Conservation (phyloP, 2,329 filamentous ascomycete species). For the Zymoseptoria pseudotritici region DNA sequence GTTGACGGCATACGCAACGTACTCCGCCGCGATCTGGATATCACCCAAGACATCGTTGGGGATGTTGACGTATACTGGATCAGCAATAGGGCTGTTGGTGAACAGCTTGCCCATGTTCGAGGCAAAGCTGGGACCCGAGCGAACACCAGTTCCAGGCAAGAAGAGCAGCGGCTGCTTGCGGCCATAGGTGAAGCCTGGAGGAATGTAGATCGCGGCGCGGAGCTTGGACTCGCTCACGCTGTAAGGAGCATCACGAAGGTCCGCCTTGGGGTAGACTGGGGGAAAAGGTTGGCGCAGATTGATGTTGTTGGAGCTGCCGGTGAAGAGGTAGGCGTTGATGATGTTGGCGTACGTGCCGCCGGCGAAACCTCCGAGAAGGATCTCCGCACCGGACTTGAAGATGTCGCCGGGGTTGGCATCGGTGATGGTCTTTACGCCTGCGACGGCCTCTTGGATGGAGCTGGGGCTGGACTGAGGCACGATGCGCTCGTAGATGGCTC, state of each 20-base stretch:
- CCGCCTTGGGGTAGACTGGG: conserved; percentile 33
- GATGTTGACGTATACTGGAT: conserved; percentile 50
- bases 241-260: conserved; percentile 42
- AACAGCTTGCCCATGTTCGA: conserved; percentile 46
- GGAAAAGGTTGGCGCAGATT: conserved; percentile 17
- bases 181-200: conserved; percentile 41
- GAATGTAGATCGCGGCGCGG: conserved; percentile 47
- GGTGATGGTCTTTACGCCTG: conserved; percentile 12
- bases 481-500: conserved; percentile 18
- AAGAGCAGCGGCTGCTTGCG: conserved; percentile 42
- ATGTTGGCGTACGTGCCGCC: conserved; percentile 15
- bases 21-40: conserved; percentile 46
- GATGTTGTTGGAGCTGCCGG: conserved; percentile 22
- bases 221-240: conserved; percentile 40
- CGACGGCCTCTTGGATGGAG: conserved; percentile 11
- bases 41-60: conserved; percentile 42
- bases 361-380: conserved; percentile 16
- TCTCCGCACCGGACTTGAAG: conserved; percentile 14
- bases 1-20: conserved; percentile 51
- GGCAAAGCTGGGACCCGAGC: conserved; percentile 39
- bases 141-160: conserved; percentile 46
- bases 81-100: conserved; percentile 34
- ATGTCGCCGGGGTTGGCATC: conserved; percentile 16
- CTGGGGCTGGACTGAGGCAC: conserved; percentile 18
- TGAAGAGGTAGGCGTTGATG: conserved; percentile 11